These are phyloP conservation scores for Strigomonas oncopelti DNA, from an alignment of 208 protist species.

Conservation along the genomic window DNA sequence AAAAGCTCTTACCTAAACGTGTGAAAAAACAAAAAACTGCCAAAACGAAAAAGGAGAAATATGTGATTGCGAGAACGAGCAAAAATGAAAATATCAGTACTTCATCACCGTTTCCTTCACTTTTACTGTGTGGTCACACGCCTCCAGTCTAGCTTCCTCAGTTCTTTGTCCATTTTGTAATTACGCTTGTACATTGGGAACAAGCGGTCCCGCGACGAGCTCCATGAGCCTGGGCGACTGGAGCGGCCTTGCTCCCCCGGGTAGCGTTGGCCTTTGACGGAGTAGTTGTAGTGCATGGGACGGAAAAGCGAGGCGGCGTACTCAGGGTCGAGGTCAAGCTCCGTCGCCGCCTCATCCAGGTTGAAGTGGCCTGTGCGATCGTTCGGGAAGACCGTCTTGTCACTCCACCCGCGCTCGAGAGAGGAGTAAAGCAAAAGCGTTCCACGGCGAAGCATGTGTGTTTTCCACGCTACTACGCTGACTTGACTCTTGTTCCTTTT, in stretches of 20 bases:
- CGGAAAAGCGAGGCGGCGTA: constrained; percentile 82
- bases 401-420: constrained; percentile 54
- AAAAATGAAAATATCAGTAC: constrained; percentile 4
- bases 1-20: too few species aligned
- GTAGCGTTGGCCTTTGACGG: constrained; percentile 74
- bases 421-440: constrained; percentile 24
- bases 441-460: constrained; percentile 16
- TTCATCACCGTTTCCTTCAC: not conserved
- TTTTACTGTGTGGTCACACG: constrained; percentile 64
- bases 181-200: constrained; percentile 77
- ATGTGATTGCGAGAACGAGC: not conserved
- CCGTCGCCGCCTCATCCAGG: constrained; percentile 68
- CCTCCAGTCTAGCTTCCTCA: constrained; percentile 47
- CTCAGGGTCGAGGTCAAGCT: constrained; percentile 69
- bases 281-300: constrained; percentile 77
- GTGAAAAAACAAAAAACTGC: too few species aligned
- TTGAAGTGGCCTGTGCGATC: constrained; percentile 83
- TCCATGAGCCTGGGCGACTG: constrained; percentile 64
- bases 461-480: too few species aligned
- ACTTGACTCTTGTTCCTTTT: too few species aligned
- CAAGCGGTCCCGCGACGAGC: constrained; percentile 56
- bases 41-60: constrained; percentile 8
- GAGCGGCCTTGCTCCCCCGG: constrained; percentile 72
- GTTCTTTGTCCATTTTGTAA: constrained; percentile 45
- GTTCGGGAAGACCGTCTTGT: constrained; percentile 41